phyloP scores from a whole-genome alignment of 129 eudicot genomes.

The Silybum marianum region DNA sequence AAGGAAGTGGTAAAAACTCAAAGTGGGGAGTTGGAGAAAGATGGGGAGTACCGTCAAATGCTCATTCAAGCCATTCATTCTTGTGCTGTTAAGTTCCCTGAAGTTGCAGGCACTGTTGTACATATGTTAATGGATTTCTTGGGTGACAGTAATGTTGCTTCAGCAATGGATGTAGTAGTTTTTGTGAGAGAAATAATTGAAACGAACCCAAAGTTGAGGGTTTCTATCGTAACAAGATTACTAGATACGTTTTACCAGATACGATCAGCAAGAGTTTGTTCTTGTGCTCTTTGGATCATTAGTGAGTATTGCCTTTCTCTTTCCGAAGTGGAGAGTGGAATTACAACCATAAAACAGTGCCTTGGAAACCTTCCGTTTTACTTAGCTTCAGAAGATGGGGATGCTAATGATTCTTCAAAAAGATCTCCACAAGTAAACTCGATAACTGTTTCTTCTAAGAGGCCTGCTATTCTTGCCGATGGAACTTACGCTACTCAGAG shows the following conservation, averaged over 20 bases:
- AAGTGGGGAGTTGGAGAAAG: conserved; percentile 84
- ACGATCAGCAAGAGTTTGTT: conserved; percentile 88
- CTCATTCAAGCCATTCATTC: conserved; percentile 85
- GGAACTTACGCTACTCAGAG: conserved; percentile 95
- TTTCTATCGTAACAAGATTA: conserved; percentile 77
- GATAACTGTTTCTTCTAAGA: conserved; percentile 73
- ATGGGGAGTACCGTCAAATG: conserved; percentile 85
- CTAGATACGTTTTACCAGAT: conserved; percentile 90
- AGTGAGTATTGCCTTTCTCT: conserved; percentile 94
- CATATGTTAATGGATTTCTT: conserved; percentile 94
- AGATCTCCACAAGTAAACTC: conserved; percentile 63
- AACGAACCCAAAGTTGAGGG: conserved; percentile 87
- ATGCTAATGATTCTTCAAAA: conserved; percentile 56
- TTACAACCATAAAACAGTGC: conserved; percentile 79
- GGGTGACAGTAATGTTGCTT: conserved; percentile 89
- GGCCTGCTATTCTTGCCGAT: conserved; percentile 90
- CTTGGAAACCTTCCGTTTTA: conserved; percentile 87
- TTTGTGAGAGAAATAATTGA: conserved; percentile 91
- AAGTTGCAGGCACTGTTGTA: conserved; percentile 92
- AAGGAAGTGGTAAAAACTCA: conserved; percentile 97
- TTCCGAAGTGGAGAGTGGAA: conserved; percentile 91
- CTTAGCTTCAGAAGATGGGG: conserved; percentile 67
- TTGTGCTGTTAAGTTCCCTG: conserved; percentile 88
- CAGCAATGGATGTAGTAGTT: conserved; percentile 88
- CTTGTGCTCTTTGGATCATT: conserved; percentile 95